A percentile compares a stretch with the other conserved stretches of the same genome.
Evolutionary conservation across 805 yeast genomes (phyloP).

Genomic region (Starmerella bombicola): DNA sequence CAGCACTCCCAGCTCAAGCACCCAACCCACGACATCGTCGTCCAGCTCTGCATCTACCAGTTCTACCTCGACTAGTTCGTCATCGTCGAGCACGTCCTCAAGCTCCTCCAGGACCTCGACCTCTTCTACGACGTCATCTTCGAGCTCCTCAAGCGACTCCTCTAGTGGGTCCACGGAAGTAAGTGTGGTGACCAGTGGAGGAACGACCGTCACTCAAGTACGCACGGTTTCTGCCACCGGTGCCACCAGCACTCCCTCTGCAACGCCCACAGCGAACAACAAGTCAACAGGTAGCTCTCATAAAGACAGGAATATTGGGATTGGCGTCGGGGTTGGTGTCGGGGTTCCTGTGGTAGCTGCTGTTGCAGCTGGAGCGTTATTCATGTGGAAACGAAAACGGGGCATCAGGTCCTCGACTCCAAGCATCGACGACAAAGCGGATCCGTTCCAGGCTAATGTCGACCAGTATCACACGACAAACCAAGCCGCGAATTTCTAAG

Average conservation of each 20-base stretch:
- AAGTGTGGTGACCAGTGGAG: slow-evolving; percentile 1
- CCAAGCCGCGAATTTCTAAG: slow-evolving; percentile 29
- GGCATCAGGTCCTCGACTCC: slow-evolving; percentile 8
- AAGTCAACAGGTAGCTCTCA: slow-evolving; percentile 2
- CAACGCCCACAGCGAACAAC: neutral
- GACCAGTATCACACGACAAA: slow-evolving; percentile 30
- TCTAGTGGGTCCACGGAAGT: neutral
- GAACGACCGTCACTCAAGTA: slow-evolving; percentile 10
- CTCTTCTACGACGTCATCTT: slow-evolving; percentile 4
- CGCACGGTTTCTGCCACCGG: slow-evolving; percentile 6
- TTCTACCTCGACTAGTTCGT: neutral
- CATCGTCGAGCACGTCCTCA: neutral
- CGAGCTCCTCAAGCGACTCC: slow-evolving; percentile 1
- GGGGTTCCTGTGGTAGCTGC: slow-evolving; percentile 48
- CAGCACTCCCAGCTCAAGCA: neutral
- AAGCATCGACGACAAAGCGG: slow-evolving; percentile 23
- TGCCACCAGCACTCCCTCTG: slow-evolving; percentile 1
- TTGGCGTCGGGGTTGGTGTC: slow-evolving; percentile 61
- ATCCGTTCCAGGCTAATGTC: slow-evolving; percentile 29
- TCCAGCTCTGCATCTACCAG: neutral
- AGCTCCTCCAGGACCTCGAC: slow-evolving; percentile 4
- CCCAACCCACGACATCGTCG: slow-evolving; percentile 3
- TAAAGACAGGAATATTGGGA: slow-evolving; percentile 36
- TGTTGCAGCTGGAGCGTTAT: slow-evolving; percentile 25
- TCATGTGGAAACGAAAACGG: slow-evolving; percentile 19